Evolutionary conservation across 2,329 filamentous ascomycete species (phyloP).

Genomic region (Colletotrichum higginsianum): DNA sequence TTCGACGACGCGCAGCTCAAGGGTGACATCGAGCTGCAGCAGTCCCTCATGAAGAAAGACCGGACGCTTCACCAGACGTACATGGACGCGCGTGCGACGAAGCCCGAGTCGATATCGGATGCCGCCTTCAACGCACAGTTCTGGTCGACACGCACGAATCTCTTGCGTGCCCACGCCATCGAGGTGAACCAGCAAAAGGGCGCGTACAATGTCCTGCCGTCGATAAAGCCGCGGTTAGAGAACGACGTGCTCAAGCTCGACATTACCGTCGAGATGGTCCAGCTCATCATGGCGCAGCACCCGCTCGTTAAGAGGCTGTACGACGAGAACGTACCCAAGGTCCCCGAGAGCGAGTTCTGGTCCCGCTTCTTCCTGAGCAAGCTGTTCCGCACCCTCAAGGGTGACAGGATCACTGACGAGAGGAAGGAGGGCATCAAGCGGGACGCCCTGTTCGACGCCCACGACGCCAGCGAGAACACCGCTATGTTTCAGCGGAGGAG

Average conservation of each 20-base stretch:
- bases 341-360: constrained; percentile 90
- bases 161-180: constrained; percentile 91
- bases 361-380: constrained; percentile 93
- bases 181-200: constrained; percentile 89
- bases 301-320: constrained; percentile 92
- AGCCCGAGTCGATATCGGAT: constrained; percentile 86
- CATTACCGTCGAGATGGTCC: constrained; percentile 91
- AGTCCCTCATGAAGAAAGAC: constrained; percentile 89
- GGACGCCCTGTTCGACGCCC: constrained; percentile 88
- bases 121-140: constrained; percentile 92
- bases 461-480: constrained; percentile 81
- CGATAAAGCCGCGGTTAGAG: constrained; percentile 84
- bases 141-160: constrained; percentile 89
- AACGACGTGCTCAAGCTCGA: constrained; percentile 84
- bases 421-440: constrained; percentile 68
- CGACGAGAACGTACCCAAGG: constrained; percentile 89
- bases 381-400: constrained; percentile 90
- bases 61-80: constrained; percentile 84
- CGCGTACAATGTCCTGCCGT: constrained; percentile 93
- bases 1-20: constrained; percentile 87
- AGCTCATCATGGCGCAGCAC: constrained; percentile 93
- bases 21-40: constrained; percentile 85
- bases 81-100: constrained; percentile 85
- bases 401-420: constrained; percentile 85
- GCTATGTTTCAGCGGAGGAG: constrained; percentile 66